Percentiles rank a stretch among this genome's conserved stretches.
Conservation (phyloP, 73 alveolate species). For the Paramecium tetraurelia region DNA sequence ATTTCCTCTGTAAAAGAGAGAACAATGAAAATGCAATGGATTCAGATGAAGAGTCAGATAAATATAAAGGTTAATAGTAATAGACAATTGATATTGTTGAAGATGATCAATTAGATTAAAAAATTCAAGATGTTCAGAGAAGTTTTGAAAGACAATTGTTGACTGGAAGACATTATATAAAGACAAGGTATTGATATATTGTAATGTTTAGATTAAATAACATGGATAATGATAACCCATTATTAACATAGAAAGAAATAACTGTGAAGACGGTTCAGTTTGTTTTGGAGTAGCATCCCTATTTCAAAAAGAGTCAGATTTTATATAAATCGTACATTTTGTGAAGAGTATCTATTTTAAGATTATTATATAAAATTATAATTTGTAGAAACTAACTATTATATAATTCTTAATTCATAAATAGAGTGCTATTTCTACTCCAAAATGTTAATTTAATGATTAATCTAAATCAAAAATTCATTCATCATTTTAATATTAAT, state of each 20-base stretch:
- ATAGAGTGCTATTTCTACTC: too few relatives aligned
- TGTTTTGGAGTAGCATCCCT: constrained; percentile 10
- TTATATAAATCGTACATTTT: background rate
- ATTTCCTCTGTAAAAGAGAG: constrained; percentile 14
- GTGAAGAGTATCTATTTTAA: background rate
- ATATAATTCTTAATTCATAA: background rate
- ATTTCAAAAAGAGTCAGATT: constrained; percentile 5
- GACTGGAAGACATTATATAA: background rate
- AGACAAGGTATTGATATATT: background rate
- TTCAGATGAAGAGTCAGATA: background rate
- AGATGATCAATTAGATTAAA: background rate
- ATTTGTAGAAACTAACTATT: background rate
- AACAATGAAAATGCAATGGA: background rate
- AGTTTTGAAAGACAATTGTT: background rate
- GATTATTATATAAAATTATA: background rate
- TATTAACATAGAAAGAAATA: background rate
- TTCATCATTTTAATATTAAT: too few relatives aligned
- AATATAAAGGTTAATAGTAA: background rate
- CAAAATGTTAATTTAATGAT: background rate
- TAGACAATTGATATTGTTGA: background rate
- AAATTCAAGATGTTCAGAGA: background rate
- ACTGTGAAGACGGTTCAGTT: background rate
- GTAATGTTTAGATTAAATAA: background rate
- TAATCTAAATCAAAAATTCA: too few relatives aligned
- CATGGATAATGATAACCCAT: constrained; percentile 7